Base-by-base conservation (phyloP, 2,329 filamentous ascomycete genomes). In the Alternaria sp. region DNA sequence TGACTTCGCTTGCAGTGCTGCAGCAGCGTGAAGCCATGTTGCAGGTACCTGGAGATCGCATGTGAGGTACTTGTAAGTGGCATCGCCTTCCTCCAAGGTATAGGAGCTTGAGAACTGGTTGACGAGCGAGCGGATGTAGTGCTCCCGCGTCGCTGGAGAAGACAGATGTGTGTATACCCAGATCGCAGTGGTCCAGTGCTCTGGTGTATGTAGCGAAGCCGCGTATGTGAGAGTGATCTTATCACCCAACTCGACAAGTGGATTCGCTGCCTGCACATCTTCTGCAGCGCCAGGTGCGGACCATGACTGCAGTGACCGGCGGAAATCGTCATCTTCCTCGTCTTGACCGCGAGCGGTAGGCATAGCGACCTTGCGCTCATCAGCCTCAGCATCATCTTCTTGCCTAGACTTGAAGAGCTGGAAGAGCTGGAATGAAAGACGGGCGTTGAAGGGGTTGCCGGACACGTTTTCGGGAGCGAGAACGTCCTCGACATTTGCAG, bases 371-470 rank as follows among this genome's bases (percentile, higher is more conserved):
- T 71, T 73, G 30, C 76, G 77, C 18, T 73, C 71, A 15, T 69
- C 66, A 9, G 60, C 64, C 45, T 78, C 75, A 2, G 65, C 63
- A 1, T 56, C 49, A 43, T 79, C 77, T 3, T 73, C 70, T 26
- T 63, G 65, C 6, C 74, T 78, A 6, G 65, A 81, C 45, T 73
- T 73, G 53, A 85, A 80, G 18, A 83, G 63, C 64, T 91, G 90
- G 60, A 92, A 89, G 14, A 99, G 86, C 79, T 97, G 94, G 90
- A 96, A 99, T 33, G 88, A 89, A 14, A 97, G 83, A 11, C 94
- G 88, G 68, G 89, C 88, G 69, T 94, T 90, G 54, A 96, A 83
- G 4, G 90, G 89, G 33, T 92, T 90, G 12, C 92, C 86, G 63
- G 92, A 91, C 1, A 92, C 88, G 67, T 93, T 93, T 72, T 93